Base-by-base conservation (phyloP, 208 protist genomes). In the Borovskyia barvae region DNA sequence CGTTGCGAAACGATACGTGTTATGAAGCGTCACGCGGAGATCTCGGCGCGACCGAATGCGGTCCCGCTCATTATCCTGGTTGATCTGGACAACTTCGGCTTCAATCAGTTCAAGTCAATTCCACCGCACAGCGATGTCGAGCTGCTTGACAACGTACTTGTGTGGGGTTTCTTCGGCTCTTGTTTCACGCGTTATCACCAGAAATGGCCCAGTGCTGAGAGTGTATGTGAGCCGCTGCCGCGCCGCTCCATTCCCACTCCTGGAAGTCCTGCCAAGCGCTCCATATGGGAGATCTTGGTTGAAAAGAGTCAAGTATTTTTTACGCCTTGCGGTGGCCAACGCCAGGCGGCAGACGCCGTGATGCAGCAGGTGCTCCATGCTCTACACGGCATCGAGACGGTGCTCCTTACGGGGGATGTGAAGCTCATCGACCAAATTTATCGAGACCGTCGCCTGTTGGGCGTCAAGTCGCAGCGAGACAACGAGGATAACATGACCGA, bases 41-140 rank as follows among this genome's bases (percentile, higher is more conserved):
- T 65, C 33, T 32, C 25, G 3, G n/a, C 20, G 11, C n/a, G 56
- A 5, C 26, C 32, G 1, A 14, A 54, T 7, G 15, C 32, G 11
- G 40, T 45, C 3, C 49, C 74, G 6, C 64, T 92, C 8, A 67
- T 95, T 2, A 70, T 95, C 7, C 62, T 95, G 15, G 53, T 95
- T n/a, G 88, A 95, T 46, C 62, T 95, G 41, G 88, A 95, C 36
- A 95, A 95, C 63, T 95, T 83, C 56, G 88, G 88, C 30, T 95
- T 90, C 52, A 89, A 90, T 52, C 88, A 95, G 33, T 90, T 95
- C 67, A 89, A 89, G 62, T 82, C 80, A 1, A 62, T 82, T 3
- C 72, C 75, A 1, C 77, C 80, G 11, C 52, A 28, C 17, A 1
- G 15, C 8, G 49, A 49, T 5, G 59, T 78, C 24, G 57, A 82